Base-by-base conservation (phyloP, 495 filamentous ascomycete species). In the Daldinia childiae region DNA sequence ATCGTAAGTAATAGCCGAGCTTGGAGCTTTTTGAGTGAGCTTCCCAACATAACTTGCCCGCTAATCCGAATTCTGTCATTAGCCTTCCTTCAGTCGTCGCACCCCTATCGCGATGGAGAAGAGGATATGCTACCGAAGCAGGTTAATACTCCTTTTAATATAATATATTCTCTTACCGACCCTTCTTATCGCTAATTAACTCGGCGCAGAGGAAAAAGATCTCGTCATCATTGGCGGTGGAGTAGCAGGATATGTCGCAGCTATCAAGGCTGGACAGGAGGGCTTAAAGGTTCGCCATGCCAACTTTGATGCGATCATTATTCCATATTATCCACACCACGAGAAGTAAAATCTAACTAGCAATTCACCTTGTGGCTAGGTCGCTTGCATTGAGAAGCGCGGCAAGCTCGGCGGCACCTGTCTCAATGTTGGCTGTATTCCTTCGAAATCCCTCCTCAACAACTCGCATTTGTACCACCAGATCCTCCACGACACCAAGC, bases 381-480 rank as follows among this genome's bases (percentile, higher is more conserved):
- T 97, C 66, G 90, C 92, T 54, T 99, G 95, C 84, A 95, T 99
- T 85, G 95, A 99, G 86, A 99, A 99, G 87, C 94, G 95, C 77
- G 95, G 94, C 72, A 87, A 88, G 64, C 90, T 99, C 74, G 95
- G 95, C 73, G 95, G 95, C 76, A 99, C 95, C 71, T 99, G 95
- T 86, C 85, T 99, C 75, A 99, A 99, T 84, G 95, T 99, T 79
- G 95, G 95, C 82, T 99, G 95, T 84, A 99, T 99, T 76, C 95
- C 95, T 51, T 98, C 95, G 64, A 99, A 99, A 83, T 98, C 95
- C 54, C 93, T 99, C 74, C 93, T 99, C 79, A 98, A 99, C 90
- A 99, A 98, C 87, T 97, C 96, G 72, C 93, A 97, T 81, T 89
- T 99, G 59, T 98, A 98, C 88, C 95, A 99, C 86, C 91, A 94